Conservation (phyloP, 345 rosid genomes). For the Lepidium aucheri region DNA sequence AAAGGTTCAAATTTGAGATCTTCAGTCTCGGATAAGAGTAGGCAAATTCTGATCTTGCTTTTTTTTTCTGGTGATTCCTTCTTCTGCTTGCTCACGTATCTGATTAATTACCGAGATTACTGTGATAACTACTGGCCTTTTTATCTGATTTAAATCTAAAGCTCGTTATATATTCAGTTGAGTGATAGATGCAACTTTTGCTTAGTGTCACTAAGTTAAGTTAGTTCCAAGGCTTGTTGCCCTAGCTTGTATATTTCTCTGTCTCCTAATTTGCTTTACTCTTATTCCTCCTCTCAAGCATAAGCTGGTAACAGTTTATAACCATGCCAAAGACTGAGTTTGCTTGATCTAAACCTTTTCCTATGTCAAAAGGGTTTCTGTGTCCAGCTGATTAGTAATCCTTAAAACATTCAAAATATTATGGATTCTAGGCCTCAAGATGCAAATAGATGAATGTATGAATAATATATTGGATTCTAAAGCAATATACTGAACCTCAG, state of each 20-base stretch:
- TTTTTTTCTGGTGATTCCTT: neutral
- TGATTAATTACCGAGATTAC: neutral
- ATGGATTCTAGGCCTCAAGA: constrained; percentile 21
- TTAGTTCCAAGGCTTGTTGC: neutral
- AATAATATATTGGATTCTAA: constrained; percentile 11
- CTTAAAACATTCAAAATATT: neutral
- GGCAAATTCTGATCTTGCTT: neutral
- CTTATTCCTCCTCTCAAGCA: neutral
- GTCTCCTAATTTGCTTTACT: neutral
- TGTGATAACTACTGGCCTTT: neutral
- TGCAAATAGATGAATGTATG: constrained; percentile 20
- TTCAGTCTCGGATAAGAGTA: neutral
- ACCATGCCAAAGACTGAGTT: neutral
- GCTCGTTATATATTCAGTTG: neutral
- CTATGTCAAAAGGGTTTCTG: constrained; percentile 2
- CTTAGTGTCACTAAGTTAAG: neutral
- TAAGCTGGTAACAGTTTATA: constrained; percentile 16
- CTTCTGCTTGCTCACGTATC: neutral
- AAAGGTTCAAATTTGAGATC: constrained; percentile 5
- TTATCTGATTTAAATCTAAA: neutral
- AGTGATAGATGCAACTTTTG: neutral
- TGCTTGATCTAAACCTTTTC: neutral
- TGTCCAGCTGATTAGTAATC: neutral
- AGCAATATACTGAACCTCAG: constrained; percentile 16
- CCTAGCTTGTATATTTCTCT: neutral